Conservation (phyloP, 805 yeast genomes). For the Candida sithepensis region DNA sequence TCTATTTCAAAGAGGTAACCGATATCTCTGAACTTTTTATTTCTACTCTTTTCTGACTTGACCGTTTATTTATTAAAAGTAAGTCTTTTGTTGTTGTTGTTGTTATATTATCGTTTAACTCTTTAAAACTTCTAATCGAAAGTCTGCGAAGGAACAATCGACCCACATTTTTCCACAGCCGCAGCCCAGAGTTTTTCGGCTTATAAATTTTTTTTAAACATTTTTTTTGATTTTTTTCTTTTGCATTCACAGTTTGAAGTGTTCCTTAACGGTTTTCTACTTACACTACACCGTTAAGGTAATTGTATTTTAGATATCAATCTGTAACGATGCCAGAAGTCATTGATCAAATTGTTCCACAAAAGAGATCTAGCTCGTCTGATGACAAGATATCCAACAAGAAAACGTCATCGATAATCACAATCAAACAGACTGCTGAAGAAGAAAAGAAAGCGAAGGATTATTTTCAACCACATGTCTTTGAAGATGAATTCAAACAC, state of each 20-base stretch:
- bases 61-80: background rate
- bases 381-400: conserved; percentile 4
- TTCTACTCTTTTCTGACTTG: background rate
- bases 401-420: conserved; percentile 16
- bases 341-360: conserved; percentile 2
- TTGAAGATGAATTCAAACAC: conserved; percentile 36
- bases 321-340: background rate
- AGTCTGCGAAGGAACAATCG: too few species aligned
- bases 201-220: too few species aligned
- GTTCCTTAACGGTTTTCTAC: too few species aligned
- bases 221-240: too few species aligned
- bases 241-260: too few species aligned
- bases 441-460: conserved; percentile 30
- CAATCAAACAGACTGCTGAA: conserved; percentile 31
- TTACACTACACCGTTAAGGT: too few species aligned
- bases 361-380: conserved; percentile 5
- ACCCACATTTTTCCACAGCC: too few species aligned
- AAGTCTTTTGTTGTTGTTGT: background rate
- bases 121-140: too few species aligned
- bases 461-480: conserved; percentile 30
- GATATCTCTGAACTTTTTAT: background rate
- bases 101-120: background rate
- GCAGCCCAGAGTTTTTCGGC: too few species aligned
- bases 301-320: too few species aligned
- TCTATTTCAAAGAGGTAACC: too few species aligned